Conservation (phyloP, 768 basidiomycete species). For the Termitomyces sp. region DNA sequence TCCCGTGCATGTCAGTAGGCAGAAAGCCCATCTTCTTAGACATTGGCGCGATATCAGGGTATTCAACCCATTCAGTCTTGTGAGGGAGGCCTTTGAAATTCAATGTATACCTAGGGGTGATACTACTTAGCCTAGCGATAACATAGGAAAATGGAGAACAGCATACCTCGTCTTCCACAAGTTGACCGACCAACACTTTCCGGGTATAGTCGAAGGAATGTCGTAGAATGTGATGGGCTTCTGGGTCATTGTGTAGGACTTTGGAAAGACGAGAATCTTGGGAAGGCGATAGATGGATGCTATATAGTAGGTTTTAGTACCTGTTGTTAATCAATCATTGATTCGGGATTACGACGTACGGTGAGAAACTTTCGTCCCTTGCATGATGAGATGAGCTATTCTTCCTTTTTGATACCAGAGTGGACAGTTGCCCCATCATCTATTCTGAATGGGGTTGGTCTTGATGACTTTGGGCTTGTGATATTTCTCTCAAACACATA, state of each 20-base stretch:
- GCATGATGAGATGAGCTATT: too few relatives aligned
- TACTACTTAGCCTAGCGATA: not conserved
- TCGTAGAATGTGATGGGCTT: conserved; percentile 5
- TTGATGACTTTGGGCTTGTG: too few relatives aligned
- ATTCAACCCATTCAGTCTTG: conserved; percentile 39
- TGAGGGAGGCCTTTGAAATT: conserved; percentile 30
- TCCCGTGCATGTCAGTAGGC: conserved; percentile 26
- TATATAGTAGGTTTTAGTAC: too few relatives aligned
- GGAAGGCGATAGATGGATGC: too few relatives aligned
- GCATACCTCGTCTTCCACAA: conserved; percentile 31
- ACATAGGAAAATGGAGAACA: not conserved
- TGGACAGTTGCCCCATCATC: too few relatives aligned
- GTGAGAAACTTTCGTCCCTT: too few relatives aligned
- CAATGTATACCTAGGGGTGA: conserved; percentile 19
- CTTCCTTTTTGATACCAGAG: too few relatives aligned
- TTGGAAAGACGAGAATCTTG: too few relatives aligned
- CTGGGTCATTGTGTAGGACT: not conserved
- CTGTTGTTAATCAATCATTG: too few relatives aligned
- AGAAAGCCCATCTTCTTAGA: conserved; percentile 26
- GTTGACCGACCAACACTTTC: conserved; percentile 32
- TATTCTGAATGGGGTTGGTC: too few relatives aligned
- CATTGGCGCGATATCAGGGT: conserved; percentile 31
- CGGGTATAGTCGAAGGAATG: conserved; percentile 21
- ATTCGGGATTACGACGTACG: too few relatives aligned
- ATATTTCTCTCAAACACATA: too few relatives aligned